These are phyloP conservation scores for Raphanus raphanistrum DNA, from an alignment of 345 rosid genomes.

Conservation along the genomic window DNA sequence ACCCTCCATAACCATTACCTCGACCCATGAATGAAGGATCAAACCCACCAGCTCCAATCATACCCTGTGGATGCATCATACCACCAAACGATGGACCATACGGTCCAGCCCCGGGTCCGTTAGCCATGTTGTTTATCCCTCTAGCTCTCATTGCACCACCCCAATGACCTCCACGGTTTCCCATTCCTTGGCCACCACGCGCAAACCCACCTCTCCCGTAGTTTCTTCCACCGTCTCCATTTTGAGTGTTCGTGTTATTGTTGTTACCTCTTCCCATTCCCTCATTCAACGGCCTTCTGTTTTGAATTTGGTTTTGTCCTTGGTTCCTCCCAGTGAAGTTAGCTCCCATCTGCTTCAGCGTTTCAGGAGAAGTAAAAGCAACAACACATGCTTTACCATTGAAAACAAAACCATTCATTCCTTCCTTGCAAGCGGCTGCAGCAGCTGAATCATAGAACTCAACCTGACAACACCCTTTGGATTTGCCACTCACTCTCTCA, in stretches of 20 bases:
- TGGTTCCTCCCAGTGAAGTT: conserved; percentile 62
- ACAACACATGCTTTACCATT: conserved; percentile 84
- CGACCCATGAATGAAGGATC: conserved; percentile 80
- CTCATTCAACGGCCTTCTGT: conserved; percentile 71
- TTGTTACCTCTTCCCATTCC: conserved; percentile 64
- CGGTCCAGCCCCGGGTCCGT: conserved; percentile 57
- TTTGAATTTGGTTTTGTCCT: conserved; percentile 66
- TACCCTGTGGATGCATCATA: conserved; percentile 76
- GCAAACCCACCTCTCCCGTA: conserved; percentile 78
- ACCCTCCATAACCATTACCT: conserved; percentile 74
- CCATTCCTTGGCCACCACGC: conserved; percentile 65
- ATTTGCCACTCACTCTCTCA: conserved; percentile 85
- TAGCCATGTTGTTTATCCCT: conserved; percentile 63
- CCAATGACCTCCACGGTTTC: conserved; percentile 62
- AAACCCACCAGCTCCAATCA: conserved; percentile 82
- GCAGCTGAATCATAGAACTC: conserved; percentile 73
- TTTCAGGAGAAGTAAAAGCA: conserved; percentile 78
- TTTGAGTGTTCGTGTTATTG: conserved; percentile 57
- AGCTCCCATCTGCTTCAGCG: conserved; percentile 81
- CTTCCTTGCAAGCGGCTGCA: conserved; percentile 76
- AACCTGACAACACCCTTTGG: conserved; percentile 88
- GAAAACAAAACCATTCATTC: conserved; percentile 69
- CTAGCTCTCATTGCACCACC: conserved; percentile 72
- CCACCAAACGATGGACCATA: conserved; percentile 75
- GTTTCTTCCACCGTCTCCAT: conserved; percentile 68